These are phyloP conservation scores for Madurella fahalii DNA, from an alignment of 2,329 filamentous ascomycete genomes.

Conservation along the genomic window DNA sequence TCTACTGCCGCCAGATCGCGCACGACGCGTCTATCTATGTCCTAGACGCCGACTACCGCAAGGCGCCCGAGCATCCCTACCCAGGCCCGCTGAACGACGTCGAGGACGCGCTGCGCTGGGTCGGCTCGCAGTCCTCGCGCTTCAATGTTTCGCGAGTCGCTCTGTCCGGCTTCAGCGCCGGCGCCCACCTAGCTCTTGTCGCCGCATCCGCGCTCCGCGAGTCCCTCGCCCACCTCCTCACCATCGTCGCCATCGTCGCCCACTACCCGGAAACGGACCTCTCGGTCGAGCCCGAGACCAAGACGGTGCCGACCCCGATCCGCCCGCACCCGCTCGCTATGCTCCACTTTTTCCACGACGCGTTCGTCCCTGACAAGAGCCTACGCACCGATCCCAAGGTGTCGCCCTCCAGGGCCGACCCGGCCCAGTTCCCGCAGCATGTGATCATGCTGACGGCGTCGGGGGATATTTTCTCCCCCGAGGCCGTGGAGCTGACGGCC, in stretches of 20 bases:
- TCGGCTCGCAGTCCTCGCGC: conserved; percentile 24
- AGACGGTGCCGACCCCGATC: conserved; percentile 27
- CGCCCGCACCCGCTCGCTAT: background rate
- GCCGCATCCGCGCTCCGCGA: conserved; percentile 31
- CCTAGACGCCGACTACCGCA: conserved; percentile 37
- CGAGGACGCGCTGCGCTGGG: conserved; percentile 36
- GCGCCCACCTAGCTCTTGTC: conserved; percentile 41
- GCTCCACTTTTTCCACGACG: conserved; percentile 30
- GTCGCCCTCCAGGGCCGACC: conserved; percentile 32
- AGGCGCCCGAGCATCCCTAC: conserved; percentile 38
- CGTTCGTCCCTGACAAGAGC: conserved; percentile 30
- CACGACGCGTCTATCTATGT: conserved; percentile 26
- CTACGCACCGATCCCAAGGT: conserved; percentile 32
- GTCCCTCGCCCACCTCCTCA: conserved; percentile 29
- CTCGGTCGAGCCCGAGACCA: conserved; percentile 27
- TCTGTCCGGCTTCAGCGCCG: conserved; percentile 44
- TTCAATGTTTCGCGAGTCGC: conserved; percentile 37
- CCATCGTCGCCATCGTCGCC: conserved; percentile 46
- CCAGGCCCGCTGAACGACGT: conserved; percentile 29
- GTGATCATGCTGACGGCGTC: conserved; percentile 31
- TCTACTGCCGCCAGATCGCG: conserved; percentile 35
- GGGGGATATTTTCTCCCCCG: conserved; percentile 34
- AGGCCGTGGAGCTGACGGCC: conserved; percentile 33
- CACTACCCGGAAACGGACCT: conserved; percentile 40
- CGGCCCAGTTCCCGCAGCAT: conserved; percentile 19